Percentiles rank a stretch among this genome's conserved stretches.
Evolutionary conservation across 1,284 basidiomycete genomes (phyloP).

Genomic region (Pyrrhoderma noxium): DNA sequence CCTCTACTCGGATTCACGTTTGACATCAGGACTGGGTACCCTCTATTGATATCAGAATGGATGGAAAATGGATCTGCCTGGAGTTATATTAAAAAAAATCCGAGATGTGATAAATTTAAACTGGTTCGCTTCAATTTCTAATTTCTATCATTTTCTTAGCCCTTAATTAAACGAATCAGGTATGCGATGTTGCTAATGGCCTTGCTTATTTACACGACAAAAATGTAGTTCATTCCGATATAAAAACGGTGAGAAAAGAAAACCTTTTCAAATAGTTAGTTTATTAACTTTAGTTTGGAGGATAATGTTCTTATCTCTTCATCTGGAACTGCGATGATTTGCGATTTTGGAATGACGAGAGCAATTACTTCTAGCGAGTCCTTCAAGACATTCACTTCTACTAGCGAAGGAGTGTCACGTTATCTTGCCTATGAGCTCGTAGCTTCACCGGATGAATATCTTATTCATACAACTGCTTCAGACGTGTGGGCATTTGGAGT

Average conservation of each 20-base stretch:
- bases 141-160: no score
- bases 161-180: no score
- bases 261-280: background rate
- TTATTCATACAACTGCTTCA: background rate
- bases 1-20: slow-evolving; percentile 10
- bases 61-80: slow-evolving; percentile 7
- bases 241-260: slow-evolving; percentile 1
- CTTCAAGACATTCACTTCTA: background rate
- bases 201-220: slow-evolving; percentile 1
- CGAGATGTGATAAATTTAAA: background rate
- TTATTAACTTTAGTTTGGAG: background rate
- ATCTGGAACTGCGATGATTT: background rate
- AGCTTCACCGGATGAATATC: background rate
- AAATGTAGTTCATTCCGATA: background rate
- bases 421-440: background rate
- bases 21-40: background rate
- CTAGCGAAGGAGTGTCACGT: background rate
- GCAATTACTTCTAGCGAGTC: background rate
- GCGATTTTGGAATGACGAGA: slow-evolving; percentile 7
- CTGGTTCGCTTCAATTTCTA: background rate
- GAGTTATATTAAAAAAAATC: slow-evolving; percentile 1
- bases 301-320: slow-evolving; percentile 6
- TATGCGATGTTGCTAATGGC: slow-evolving; percentile 1
- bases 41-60: slow-evolving; percentile 9
- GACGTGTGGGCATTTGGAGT: slow-evolving; percentile 5